Evolutionary conservation across 2,329 filamentous ascomycete genomes (phyloP).

Genomic region (Chaetomium olivaceum): DNA sequence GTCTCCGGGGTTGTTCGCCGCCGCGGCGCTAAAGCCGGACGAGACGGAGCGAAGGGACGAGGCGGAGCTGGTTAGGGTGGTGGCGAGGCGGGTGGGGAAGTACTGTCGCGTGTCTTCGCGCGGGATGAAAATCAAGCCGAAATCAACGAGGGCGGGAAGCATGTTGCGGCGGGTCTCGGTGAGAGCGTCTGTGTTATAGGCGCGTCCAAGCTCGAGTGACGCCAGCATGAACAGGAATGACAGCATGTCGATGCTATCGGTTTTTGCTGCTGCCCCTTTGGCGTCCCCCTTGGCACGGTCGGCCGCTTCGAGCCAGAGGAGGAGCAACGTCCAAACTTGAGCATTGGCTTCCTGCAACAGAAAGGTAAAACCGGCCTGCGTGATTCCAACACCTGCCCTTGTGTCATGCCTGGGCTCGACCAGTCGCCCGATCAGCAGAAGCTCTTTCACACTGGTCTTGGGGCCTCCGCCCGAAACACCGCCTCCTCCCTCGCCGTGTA

Average conservation of each 20-base stretch:
- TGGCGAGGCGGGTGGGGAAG: conserved; percentile 92
- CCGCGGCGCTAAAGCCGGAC: conserved; percentile 67
- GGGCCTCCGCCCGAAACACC: conserved; percentile 53
- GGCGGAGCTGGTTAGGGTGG: conserved; percentile 79
- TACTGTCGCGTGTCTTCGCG: conserved; percentile 59
- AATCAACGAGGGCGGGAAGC: conserved; percentile 86
- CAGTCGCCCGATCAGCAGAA: conserved; percentile 77
- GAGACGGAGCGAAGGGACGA: conserved; percentile 69
- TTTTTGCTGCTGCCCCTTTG: conserved; percentile 53
- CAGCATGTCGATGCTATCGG: conserved; percentile 91
- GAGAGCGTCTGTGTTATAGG: conserved; percentile 84
- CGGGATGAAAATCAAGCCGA: conserved; percentile 83
- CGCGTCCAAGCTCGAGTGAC: conserved; percentile 85
- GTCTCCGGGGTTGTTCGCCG: conserved; percentile 45
- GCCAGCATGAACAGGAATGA: conserved; percentile 96
- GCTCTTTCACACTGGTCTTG: conserved; percentile 77
- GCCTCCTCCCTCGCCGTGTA: conserved; percentile 47
- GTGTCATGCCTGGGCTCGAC: conserved; percentile 59
- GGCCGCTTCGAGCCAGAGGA: conserved; percentile 88
- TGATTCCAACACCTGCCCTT: conserved; percentile 67
- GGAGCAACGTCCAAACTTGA: conserved; percentile 92
- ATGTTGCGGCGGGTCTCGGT: conserved; percentile 81
- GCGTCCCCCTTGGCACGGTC: conserved; percentile 56
- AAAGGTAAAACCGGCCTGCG: conserved; percentile 91
- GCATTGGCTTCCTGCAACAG: conserved; percentile 92